Base-by-base conservation (phyloP, 1,284 basidiomycete genomes). In the Afroboletus lepidellus region DNA sequence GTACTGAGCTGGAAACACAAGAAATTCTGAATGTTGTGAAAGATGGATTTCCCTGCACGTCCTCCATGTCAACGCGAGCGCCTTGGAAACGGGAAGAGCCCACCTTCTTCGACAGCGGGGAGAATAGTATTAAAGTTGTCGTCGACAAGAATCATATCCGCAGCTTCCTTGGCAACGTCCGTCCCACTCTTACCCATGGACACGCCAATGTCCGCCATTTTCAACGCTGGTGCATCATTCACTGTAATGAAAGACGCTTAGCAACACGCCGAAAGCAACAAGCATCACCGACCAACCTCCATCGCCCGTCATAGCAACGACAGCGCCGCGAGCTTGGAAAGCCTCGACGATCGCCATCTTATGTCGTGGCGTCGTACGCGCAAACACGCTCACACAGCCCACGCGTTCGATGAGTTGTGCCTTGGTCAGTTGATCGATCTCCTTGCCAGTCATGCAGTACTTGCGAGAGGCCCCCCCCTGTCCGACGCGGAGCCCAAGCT, bases 11-110 rank as follows among this genome's bases (percentile, higher is more conserved):
- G 95, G 80, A 99, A 99, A 33, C 90, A 84, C 46, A 98, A 75
- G 78, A 99, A 98, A 70, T 98, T 98, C 69, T 98, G 95, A 64
- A 98, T 97, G 65, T 99, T 98, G 74, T 96, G 93, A 72, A 98
- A 99, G 63, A 98, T 98, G 5, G 91, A 91, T 84, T 98, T 96
- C 51, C 92, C 88, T 90, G 58, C 0, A 34, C n/a, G 1, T 38
- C 27, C 15, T 33, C 27, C 9, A 41, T 12, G 50, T 50, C 46
- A 43, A 37, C 25, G 24, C 2, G 29, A 18, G 12, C 39, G 20
- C 0, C 8, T 25, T 13, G 5, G 13, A 30, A 16, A 38, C 4
- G 13, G 7, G 46, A 34, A 37, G 16, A 42, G 18, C 16, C 6
- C 5, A 86, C 92, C 96, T 77, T 99, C 96, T 73, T 98, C 95